A percentile compares a stretch with the other conserved stretches of the same genome.
Evolutionary conservation across 192 early-diverging fungal species (phyloP).

Genomic region (Tieghemiomyces parasiticus): DNA sequence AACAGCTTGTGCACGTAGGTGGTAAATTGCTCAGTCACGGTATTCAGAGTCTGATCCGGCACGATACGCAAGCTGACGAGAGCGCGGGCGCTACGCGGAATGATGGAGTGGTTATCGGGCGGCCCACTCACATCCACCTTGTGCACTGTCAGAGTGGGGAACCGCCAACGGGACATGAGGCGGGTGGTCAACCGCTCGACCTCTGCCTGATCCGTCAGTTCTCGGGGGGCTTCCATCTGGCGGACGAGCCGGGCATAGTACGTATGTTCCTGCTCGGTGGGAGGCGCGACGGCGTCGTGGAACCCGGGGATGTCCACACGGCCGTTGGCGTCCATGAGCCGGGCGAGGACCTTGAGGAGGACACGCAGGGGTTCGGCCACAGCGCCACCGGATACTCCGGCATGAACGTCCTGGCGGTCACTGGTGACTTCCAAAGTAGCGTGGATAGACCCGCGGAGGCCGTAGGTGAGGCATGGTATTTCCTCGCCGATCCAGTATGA

Average conservation of each 20-base stretch:
- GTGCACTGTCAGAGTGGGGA: constrained; percentile 56
- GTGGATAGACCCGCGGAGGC: constrained; percentile 57
- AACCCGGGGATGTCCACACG: constrained; percentile 50
- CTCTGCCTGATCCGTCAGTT: not conserved
- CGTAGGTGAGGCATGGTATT: constrained; percentile 64
- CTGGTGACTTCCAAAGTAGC: constrained; percentile 36
- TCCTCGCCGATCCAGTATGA: constrained; percentile 70
- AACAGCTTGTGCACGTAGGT: constrained; percentile 35
- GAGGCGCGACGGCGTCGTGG: constrained; percentile 41
- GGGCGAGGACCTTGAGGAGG: constrained; percentile 43
- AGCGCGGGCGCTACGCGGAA: constrained; percentile 48
- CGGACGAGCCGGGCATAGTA: constrained; percentile 29
- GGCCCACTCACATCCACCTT: constrained; percentile 58
- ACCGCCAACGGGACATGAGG: constrained; percentile 60
- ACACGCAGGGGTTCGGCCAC: constrained; percentile 53
- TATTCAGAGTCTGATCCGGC: constrained; percentile 51
- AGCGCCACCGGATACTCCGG: constrained; percentile 60
- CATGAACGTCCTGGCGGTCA: constrained; percentile 47
- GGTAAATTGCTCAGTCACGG: constrained; percentile 40
- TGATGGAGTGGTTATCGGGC: constrained; percentile 46
- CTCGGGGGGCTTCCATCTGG: constrained; percentile 14
- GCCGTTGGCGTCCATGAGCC: constrained; percentile 35
- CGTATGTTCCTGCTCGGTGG: constrained; percentile 33
- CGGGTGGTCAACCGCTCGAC: constrained; percentile 27
- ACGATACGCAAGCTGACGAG: constrained; percentile 60